These are phyloP conservation scores for Ustilago bromivora DNA, from an alignment of 1,284 basidiomycete genomes.

Conservation along the genomic window DNA sequence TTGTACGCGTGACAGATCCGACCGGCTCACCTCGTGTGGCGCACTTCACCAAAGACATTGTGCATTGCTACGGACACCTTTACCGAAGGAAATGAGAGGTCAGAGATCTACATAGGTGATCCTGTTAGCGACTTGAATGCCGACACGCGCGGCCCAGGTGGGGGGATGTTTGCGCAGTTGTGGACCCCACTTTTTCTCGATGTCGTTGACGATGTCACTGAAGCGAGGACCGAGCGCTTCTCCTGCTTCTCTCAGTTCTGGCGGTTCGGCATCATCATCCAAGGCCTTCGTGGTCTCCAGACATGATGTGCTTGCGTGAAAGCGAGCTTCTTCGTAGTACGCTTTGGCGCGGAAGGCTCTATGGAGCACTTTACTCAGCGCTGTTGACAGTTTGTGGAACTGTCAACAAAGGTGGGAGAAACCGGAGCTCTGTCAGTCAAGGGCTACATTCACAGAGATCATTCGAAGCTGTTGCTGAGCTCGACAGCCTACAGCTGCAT, in stretches of 20 bases:
- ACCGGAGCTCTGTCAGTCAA: not conserved
- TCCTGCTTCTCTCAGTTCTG: not conserved
- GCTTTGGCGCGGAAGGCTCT: conserved; percentile 37
- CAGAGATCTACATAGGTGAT: conserved; percentile 32
- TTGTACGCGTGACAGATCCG: too few relatives aligned
- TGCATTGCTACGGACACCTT: not conserved
- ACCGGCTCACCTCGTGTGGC: too few relatives aligned
- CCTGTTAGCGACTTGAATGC: conserved; percentile 37
- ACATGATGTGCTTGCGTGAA: conserved; percentile 46
- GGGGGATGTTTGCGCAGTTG: conserved; percentile 24
- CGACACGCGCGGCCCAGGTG: conserved; percentile 27
- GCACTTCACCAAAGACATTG: not conserved
- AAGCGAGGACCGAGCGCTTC: conserved; percentile 9
- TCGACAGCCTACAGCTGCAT: not conserved
- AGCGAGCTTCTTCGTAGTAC: conserved; percentile 54
- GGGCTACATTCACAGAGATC: not conserved
- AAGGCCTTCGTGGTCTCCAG: not conserved
- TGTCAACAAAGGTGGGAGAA: conserved; percentile 4
- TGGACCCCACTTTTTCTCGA: conserved; percentile 20
- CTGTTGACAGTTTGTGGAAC: conserved; percentile 32
- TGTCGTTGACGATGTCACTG: conserved; percentile 3
- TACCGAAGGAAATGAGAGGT: not conserved
- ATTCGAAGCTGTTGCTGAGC: too few relatives aligned
- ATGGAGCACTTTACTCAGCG: conserved; percentile 25
- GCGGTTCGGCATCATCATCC: not conserved